These are phyloP conservation scores for Mycena kentingensis DNA, from an alignment of 768 basidiomycete genomes.

Conservation along the genomic window DNA sequence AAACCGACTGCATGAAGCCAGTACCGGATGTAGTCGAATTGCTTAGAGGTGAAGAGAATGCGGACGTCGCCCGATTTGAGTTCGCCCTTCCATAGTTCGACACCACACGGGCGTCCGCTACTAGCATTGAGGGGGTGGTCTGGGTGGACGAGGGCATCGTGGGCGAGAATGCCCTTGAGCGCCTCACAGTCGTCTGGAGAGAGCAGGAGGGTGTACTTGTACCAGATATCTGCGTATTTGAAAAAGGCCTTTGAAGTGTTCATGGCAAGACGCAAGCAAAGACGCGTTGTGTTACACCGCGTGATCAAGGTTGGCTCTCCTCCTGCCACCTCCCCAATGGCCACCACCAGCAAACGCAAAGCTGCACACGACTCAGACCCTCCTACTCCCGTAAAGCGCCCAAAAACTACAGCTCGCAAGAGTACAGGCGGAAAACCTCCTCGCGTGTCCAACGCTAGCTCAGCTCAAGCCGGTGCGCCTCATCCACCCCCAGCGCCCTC, in stretches of 20 bases:
- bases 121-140: slow-evolving; percentile 71
- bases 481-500: slow-evolving; percentile 17
- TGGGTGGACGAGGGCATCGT: slow-evolving; percentile 67
- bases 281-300: no score
- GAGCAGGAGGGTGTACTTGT: slow-evolving; percentile 61
- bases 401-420: slow-evolving; percentile 75
- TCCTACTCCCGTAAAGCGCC: slow-evolving; percentile 53
- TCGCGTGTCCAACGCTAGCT: slow-evolving; percentile 27
- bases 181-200: slow-evolving; percentile 59
- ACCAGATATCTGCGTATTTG: slow-evolving; percentile 87
- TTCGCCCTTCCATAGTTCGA: not conserved
- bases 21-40: slow-evolving; percentile 83
- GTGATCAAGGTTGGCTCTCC: not conserved
- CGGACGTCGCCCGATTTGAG: slow-evolving; percentile 69
- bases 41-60: slow-evolving; percentile 80
- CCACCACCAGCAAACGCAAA: slow-evolving; percentile 50
- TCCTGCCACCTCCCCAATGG: slow-evolving; percentile 15
- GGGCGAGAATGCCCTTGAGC: slow-evolving; percentile 71
- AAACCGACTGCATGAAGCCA: slow-evolving; percentile 78
- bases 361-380: slow-evolving; percentile 46
- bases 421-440: slow-evolving; percentile 74
- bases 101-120: no score
- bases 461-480: slow-evolving; percentile 26
- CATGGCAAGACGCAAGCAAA: no score
- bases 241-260: no score